These are phyloP conservation scores for Phytophthora pluvialis DNA, from an alignment of 352 stramenopile species.

Conservation along the genomic window DNA sequence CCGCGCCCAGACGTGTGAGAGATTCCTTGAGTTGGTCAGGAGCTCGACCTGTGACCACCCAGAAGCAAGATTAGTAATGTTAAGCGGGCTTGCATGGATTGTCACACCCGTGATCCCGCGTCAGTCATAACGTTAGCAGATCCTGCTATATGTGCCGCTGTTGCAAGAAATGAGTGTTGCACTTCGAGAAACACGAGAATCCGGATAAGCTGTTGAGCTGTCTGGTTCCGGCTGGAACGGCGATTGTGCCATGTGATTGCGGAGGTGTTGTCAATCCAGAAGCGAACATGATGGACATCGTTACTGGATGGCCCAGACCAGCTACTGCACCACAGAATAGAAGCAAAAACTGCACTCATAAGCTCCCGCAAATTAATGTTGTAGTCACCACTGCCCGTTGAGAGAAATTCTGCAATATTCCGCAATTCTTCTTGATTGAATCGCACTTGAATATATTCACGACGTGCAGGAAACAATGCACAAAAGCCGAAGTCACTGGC, in stretches of 20 bases:
- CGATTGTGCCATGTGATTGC: constrained; percentile 24
- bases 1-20: constrained; percentile 13
- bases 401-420: neutral
- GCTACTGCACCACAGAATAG: neutral
- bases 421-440: constrained; percentile 7
- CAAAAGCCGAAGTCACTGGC: constrained; percentile 25
- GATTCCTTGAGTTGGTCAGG: constrained; percentile 8
- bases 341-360: constrained; percentile 21
- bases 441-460: constrained; percentile 11
- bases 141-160: constrained; percentile 3
- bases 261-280: constrained; percentile 32
- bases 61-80: constrained; percentile 14
- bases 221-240: constrained; percentile 1
- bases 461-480: constrained; percentile 9
- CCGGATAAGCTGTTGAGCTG: constrained; percentile 3
- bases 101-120: constrained; percentile 9
- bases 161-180: constrained; percentile 1
- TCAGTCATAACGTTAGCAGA: constrained; percentile 7
- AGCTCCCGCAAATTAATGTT: constrained; percentile 28
- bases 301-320: neutral
- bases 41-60: constrained; percentile 13
- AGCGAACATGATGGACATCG: constrained; percentile 3
- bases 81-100: constrained; percentile 7
- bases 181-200: constrained; percentile 10
- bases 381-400: neutral